These are phyloP conservation scores for Hirschioporus abietinus DNA, from an alignment of 768 basidiomycete species.

Conservation along the genomic window DNA sequence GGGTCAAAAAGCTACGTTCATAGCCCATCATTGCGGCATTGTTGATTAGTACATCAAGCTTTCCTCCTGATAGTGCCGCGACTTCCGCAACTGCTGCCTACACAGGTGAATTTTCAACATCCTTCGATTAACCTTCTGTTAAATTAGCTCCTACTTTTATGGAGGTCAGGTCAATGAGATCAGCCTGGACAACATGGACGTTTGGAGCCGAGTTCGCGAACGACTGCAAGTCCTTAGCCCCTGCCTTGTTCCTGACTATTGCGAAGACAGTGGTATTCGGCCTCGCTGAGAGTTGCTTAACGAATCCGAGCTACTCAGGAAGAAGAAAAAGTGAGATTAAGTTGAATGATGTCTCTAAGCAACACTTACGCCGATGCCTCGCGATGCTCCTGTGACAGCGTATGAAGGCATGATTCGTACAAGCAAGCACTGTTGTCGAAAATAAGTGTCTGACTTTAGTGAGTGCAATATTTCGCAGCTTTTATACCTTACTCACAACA, in stretches of 20 bases:
- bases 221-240: slow-evolving; percentile 12
- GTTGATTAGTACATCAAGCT: slow-evolving; percentile 32
- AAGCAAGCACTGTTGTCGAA: too few species aligned
- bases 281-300: slow-evolving; percentile 19
- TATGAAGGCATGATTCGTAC: too few species aligned
- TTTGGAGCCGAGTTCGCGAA: background rate
- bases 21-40: slow-evolving; percentile 26
- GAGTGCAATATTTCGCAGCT: too few species aligned
- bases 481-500: too few species aligned
- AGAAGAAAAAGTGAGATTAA: too few species aligned
- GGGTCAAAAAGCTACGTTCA: background rate
- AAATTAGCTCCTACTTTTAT: slow-evolving; percentile 24
- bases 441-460: too few species aligned
- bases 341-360: too few species aligned
- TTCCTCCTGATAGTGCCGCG: slow-evolving; percentile 19
- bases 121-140: background rate
- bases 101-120: background rate
- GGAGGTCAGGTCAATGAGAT: slow-evolving; percentile 26
- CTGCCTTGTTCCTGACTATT: slow-evolving; percentile 20
- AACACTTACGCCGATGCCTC: too few species aligned
- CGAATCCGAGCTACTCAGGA: slow-evolving; percentile 18
- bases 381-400: too few species aligned
- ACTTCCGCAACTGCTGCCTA: slow-evolving; percentile 15
- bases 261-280: slow-evolving; percentile 21
- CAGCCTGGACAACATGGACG: slow-evolving; percentile 30